Evolutionary conservation across 2,329 filamentous ascomycete genomes (phyloP).

Genomic region (Hymenoscyphus linearis): DNA sequence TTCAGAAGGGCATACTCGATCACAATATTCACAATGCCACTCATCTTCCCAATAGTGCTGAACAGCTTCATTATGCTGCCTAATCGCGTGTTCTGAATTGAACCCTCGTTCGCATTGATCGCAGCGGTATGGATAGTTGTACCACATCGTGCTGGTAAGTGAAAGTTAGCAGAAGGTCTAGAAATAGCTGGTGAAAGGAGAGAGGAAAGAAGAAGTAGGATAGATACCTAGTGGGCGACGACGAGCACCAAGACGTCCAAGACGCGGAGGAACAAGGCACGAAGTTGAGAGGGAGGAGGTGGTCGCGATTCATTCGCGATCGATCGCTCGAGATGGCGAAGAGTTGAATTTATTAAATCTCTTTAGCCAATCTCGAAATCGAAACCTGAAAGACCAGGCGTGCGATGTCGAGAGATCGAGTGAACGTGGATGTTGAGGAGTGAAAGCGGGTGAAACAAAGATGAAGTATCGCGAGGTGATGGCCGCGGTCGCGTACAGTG

Average conservation of each 20-base stretch:
- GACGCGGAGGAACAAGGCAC: neutral
- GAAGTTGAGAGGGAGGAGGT: neutral
- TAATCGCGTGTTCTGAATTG: neutral
- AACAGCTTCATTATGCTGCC: neutral
- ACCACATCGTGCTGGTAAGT: neutral
- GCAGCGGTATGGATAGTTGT: neutral
- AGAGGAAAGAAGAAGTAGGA: neutral
- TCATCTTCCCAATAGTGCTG: neutral
- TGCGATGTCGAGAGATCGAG: neutral
- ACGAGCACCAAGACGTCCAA: neutral
- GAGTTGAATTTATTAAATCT: neutral
- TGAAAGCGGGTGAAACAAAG: neutral
- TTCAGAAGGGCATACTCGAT: neutral
- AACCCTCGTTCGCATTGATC: neutral
- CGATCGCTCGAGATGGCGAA: neutral
- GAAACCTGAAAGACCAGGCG: neutral
- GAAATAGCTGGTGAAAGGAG: neutral
- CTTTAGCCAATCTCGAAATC: neutral
- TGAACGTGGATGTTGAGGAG: neutral
- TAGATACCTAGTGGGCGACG: neutral
- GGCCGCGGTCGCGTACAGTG: too few species aligned
- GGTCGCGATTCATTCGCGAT: too few species aligned
- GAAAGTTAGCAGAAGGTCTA: neutral
- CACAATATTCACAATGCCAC: neutral
- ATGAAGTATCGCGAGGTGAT: neutral